These are phyloP conservation scores for Arthrobotrys entomopaga DNA, from an alignment of 2,329 filamentous ascomycete species.

Conservation along the genomic window DNA sequence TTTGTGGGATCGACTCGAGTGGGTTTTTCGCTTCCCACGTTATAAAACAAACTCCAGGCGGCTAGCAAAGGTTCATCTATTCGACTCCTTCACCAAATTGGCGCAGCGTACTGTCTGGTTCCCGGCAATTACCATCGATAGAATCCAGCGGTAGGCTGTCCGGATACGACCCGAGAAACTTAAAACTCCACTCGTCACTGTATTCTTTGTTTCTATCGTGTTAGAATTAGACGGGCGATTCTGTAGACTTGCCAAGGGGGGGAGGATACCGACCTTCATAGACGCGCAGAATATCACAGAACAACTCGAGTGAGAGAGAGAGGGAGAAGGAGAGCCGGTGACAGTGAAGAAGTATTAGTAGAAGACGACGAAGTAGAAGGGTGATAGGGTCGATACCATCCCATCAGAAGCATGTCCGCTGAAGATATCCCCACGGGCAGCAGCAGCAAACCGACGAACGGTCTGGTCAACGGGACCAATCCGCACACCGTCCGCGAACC, in stretches of 20 bases:
- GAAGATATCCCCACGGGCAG: slow-evolving; percentile 30
- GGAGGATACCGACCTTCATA: neutral
- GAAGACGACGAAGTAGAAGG: neutral
- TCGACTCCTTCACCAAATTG: slow-evolving; percentile 3
- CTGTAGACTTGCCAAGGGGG: slow-evolving; percentile 24
- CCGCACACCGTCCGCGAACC: slow-evolving; percentile 33
- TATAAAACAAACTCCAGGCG: slow-evolving; percentile 10
- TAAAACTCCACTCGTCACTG: neutral
- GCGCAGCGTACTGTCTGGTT: slow-evolving; percentile 6
- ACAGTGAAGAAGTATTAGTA: slow-evolving; percentile 10
- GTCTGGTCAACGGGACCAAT: slow-evolving; percentile 44
- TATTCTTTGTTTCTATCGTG: neutral
- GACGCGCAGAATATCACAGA: no score
- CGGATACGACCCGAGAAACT: no score
- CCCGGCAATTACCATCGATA: no score
- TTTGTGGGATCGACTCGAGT: slow-evolving; percentile 16
- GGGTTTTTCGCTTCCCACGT: neutral
- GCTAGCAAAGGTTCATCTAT: slow-evolving; percentile 22
- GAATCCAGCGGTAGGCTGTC: no score
- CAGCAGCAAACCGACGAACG: slow-evolving; percentile 50
- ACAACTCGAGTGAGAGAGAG: neutral
- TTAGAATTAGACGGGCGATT: neutral
- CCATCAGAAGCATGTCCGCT: slow-evolving; percentile 13
- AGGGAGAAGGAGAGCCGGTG: slow-evolving; percentile 4
- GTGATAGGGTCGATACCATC: slow-evolving; percentile 2